Conservation (phyloP, 305 asterid species). For the Andrographis paniculata region DNA sequence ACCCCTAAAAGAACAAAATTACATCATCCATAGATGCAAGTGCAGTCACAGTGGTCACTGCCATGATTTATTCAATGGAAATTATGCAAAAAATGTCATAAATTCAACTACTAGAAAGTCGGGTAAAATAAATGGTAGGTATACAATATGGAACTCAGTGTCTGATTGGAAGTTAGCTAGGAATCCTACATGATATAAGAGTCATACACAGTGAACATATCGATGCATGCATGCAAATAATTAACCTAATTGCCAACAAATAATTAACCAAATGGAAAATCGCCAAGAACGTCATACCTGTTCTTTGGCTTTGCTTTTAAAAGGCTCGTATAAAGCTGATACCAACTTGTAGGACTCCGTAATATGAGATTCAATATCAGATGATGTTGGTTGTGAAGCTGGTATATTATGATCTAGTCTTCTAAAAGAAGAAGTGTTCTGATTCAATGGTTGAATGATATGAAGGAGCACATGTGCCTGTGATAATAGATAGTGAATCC, state of each 20-base stretch:
- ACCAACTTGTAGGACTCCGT: slow-evolving; percentile 91
- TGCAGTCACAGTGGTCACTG: background rate
- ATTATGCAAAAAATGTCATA: no score
- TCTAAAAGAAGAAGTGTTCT: slow-evolving; percentile 29
- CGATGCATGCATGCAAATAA: slow-evolving; percentile 3
- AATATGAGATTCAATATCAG: slow-evolving; percentile 67
- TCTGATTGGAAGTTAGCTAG: no score
- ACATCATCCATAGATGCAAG: slow-evolving; percentile 15
- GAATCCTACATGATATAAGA: no score
- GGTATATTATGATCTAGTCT: slow-evolving; percentile 37
- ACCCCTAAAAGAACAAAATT: slow-evolving; percentile 50
- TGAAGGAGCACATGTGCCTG: slow-evolving; percentile 97
- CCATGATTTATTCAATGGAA: no score
- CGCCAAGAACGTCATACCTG: slow-evolving; percentile 36
- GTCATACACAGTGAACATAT: background rate
- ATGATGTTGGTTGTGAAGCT: slow-evolving; percentile 30
- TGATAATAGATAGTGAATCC: slow-evolving; percentile 1
- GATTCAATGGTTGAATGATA: slow-evolving; percentile 49
- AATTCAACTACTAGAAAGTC: no score
- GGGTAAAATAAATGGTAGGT: no score
- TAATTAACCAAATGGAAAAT: background rate
- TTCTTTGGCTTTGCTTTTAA: slow-evolving; percentile 80
- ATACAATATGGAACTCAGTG: no score
- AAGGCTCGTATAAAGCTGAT: slow-evolving; percentile 82
- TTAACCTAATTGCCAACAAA: background rate